Evolutionary conservation across 2,329 filamentous ascomycete genomes (phyloP).

Genomic region (Chlorencoelia australis): DNA sequence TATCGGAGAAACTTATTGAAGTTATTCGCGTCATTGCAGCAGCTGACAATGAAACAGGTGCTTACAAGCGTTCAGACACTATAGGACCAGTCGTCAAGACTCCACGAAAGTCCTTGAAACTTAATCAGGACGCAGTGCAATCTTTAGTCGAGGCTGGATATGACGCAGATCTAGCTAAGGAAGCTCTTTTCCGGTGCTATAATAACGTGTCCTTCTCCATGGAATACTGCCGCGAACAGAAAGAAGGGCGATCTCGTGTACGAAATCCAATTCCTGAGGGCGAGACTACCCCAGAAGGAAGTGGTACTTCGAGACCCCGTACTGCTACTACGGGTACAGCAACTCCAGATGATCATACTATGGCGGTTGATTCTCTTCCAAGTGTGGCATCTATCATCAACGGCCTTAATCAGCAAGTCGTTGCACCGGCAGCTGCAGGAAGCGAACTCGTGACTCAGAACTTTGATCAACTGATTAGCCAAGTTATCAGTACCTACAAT

Average conservation of each 20-base stretch:
- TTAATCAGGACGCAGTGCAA: constrained; percentile 38
- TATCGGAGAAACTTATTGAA: constrained; percentile 70
- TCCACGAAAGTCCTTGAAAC: constrained; percentile 38
- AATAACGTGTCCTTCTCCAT: constrained; percentile 49
- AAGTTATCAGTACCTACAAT: constrained; percentile 7
- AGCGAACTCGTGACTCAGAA: constrained; percentile 8
- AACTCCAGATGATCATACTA: constrained; percentile 21
- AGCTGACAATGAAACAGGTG: constrained; percentile 64
- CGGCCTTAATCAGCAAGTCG: constrained; percentile 10
- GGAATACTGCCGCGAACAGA: constrained; percentile 66
- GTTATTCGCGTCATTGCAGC: constrained; percentile 71
- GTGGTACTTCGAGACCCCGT: constrained; percentile 10
- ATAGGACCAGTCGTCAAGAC: constrained; percentile 31
- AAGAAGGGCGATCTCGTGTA: constrained; percentile 46
- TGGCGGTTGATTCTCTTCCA: constrained; percentile 12
- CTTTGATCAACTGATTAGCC: constrained; percentile 14
- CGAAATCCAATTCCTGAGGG: constrained; percentile 57
- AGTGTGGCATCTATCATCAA: constrained; percentile 12
- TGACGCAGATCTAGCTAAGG: constrained; percentile 54
- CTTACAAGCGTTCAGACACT: constrained; percentile 50
- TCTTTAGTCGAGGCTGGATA: constrained; percentile 35
- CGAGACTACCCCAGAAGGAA: constrained; percentile 25
- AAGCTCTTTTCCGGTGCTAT: constrained; percentile 76
- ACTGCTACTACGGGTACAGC: constrained; percentile 20
- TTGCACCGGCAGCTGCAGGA: constrained; percentile 1